Evolutionary conservation across 148 eudicot genomes (phyloP), one percentile per base, ranked within the genome.

Genomic region (Limonium bicolor): DNA sequence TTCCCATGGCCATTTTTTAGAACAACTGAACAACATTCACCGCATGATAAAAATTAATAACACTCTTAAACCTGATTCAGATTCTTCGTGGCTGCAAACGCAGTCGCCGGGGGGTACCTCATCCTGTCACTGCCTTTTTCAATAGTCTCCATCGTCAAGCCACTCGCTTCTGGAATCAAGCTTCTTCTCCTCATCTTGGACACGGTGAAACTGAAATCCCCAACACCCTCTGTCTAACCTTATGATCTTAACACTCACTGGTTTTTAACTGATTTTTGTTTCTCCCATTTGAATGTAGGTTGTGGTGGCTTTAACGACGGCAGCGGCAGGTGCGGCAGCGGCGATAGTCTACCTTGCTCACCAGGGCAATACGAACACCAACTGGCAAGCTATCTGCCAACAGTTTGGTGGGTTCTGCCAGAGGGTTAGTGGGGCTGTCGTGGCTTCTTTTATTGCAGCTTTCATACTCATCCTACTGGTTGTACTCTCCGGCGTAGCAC

Each of bases 341-440:
- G 72, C 94, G 4, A 83, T 78, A 48, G 94, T 72, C 1, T 78
- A 65, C 63, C 58, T 83, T 73, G 94, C 94, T 13, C 94, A 83
- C 61, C 60, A 55, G 3, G 94, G 94, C 14, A 83, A 78, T 50
- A 36, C 63, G 1, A 67, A 53, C 49, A 60, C 94, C 15, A 78
- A 83, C 11, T 83, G 94, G 94, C 61, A 67, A 0, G 65, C 94
- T 1, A 78, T 82, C 4, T 82, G 94, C 63, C 94, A 78, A 20
- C 80, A 83, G 45, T 83, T 78, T 50, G 62, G 46, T 20, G 65
- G 56, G 39, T 83, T 83, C 53, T 83, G 94, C 62, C 72, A 68
- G 49, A 58, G 59, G 49, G 41, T 54, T 6, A 78, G 87, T 6
- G 94, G 83, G 1, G 67, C 94, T 0, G 77, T 78, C 44, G 80